A percentile compares a stretch with the other conserved stretches of the same genome.
Conservation (phyloP, 345 rosid genomes). For the Moringa oleifera region DNA sequence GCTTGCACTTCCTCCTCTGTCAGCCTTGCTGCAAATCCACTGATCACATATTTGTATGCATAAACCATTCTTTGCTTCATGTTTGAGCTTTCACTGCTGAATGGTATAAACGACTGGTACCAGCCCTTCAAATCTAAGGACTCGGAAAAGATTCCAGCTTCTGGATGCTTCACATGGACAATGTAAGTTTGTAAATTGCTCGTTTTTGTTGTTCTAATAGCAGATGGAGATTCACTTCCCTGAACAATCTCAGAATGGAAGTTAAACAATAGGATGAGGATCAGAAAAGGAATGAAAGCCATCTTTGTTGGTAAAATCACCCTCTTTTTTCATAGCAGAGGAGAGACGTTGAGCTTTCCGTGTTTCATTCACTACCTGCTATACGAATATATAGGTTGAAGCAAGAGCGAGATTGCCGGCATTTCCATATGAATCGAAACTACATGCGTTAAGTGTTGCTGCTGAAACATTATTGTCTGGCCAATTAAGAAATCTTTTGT, state of each 20-base stretch:
- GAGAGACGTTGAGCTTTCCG: not conserved
- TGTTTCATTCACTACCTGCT: not conserved
- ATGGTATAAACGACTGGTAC: constrained; percentile 29
- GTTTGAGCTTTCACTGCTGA: constrained; percentile 1
- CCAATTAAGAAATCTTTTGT: not conserved
- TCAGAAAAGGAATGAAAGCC: not conserved
- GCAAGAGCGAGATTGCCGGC: not conserved
- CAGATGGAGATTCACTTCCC: not conserved
- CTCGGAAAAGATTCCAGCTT: constrained; percentile 8
- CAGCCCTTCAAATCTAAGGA: constrained; percentile 16
- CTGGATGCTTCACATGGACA: constrained; percentile 27
- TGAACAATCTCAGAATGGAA: not conserved
- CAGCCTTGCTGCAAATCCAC: constrained; percentile 33
- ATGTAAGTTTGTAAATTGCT: constrained; percentile 25
- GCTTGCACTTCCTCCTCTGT: constrained; percentile 26
- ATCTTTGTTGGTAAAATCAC: not conserved
- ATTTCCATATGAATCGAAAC: not conserved
- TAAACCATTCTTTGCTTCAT: constrained; percentile 18
- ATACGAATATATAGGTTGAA: not conserved
- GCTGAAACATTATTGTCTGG: not conserved
- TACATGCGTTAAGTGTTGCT: not conserved
- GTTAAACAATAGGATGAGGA: not conserved
- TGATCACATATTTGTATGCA: constrained; percentile 22
- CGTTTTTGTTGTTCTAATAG: not conserved
- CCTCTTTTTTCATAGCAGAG: not conserved